A percentile compares a stretch with the other conserved stretches of the same genome.
Evolutionary conservation across 164 flowering plant species (phyloP).

Genomic region (Malania oleifera): DNA sequence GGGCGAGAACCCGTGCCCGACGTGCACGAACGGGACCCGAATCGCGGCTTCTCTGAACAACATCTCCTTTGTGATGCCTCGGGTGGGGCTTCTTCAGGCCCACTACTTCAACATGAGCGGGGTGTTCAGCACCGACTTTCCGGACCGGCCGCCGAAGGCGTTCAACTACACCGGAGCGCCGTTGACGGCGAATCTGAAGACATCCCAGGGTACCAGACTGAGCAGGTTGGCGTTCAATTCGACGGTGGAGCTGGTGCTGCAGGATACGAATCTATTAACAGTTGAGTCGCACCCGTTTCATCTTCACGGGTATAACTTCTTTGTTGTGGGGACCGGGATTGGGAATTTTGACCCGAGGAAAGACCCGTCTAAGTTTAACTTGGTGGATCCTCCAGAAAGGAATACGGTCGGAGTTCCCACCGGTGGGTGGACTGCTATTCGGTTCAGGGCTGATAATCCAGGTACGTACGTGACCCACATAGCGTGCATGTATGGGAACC

Average conservation of each 20-base stretch:
- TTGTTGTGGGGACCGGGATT: slow-evolving; percentile 45
- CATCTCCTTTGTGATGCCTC: slow-evolving; percentile 43
- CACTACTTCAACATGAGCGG: slow-evolving; percentile 36
- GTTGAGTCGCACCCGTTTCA: slow-evolving; percentile 61
- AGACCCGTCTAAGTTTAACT: slow-evolving; percentile 52
- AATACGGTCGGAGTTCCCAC: slow-evolving; percentile 70
- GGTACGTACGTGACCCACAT: slow-evolving; percentile 22
- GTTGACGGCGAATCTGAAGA: slow-evolving; percentile 40
- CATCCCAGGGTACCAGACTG: slow-evolving; percentile 33
- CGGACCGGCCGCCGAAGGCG: slow-evolving; percentile 38
- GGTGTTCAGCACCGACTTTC: slow-evolving; percentile 44
- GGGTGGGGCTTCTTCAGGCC: slow-evolving; percentile 41
- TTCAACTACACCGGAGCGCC: slow-evolving; percentile 56
- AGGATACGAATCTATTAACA: slow-evolving; percentile 43
- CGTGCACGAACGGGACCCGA: slow-evolving; percentile 36
- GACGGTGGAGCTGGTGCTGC: slow-evolving; percentile 46
- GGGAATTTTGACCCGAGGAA: slow-evolving; percentile 43
- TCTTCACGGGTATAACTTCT: slow-evolving; percentile 56
- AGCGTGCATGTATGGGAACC: neutral
- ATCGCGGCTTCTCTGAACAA: slow-evolving; percentile 48
- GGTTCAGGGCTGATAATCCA: slow-evolving; percentile 70
- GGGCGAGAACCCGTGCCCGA: slow-evolving; percentile 35
- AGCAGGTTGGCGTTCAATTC: slow-evolving; percentile 42
- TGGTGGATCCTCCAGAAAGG: slow-evolving; percentile 70
- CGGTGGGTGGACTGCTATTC: slow-evolving; percentile 73